These are phyloP conservation scores for Penstemon davidsonii DNA, from an alignment of 257 asterid genomes.

Conservation along the genomic window DNA sequence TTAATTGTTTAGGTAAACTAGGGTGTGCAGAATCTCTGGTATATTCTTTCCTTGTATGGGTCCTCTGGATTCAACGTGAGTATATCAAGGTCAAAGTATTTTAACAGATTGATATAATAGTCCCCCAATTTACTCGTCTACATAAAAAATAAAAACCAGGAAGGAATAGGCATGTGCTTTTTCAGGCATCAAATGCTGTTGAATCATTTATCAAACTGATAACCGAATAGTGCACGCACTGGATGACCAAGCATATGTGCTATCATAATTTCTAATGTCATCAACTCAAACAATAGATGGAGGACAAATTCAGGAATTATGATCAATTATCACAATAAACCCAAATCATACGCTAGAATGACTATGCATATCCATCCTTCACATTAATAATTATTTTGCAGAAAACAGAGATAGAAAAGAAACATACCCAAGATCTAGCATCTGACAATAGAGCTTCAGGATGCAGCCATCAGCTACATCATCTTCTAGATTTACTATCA, in stretches of 20 bases:
- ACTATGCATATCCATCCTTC: slow-evolving; percentile 2
- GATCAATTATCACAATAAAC: slow-evolving; percentile 3
- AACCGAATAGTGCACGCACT: background rate
- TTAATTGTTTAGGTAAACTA: too few relatives aligned
- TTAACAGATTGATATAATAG: too few relatives aligned
- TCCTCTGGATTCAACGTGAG: too few relatives aligned
- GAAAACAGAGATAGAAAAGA: slow-evolving; percentile 27
- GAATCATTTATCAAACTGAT: too few relatives aligned
- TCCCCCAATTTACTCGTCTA: background rate
- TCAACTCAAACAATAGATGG: background rate
- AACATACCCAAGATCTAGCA: slow-evolving; percentile 61
- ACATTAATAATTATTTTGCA: background rate
- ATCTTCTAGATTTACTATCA: slow-evolving; percentile 71
- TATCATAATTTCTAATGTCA: slow-evolving; percentile 9
- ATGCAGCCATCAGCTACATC: slow-evolving; percentile 52
- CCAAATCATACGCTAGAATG: too few relatives aligned
- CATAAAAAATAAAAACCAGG: background rate
- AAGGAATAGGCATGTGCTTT: background rate
- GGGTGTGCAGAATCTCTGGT: too few relatives aligned
- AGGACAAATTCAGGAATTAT: slow-evolving; percentile 17
- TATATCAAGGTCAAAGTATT: too few relatives aligned
- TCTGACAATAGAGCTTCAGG: slow-evolving; percentile 48
- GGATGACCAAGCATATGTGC: slow-evolving; percentile 15
- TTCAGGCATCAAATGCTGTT: slow-evolving; percentile 18
- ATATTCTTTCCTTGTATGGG: too few relatives aligned